phyloP scores from a whole-genome alignment of 352 stramenopile genomes.

The Peronospora destructor region DNA sequence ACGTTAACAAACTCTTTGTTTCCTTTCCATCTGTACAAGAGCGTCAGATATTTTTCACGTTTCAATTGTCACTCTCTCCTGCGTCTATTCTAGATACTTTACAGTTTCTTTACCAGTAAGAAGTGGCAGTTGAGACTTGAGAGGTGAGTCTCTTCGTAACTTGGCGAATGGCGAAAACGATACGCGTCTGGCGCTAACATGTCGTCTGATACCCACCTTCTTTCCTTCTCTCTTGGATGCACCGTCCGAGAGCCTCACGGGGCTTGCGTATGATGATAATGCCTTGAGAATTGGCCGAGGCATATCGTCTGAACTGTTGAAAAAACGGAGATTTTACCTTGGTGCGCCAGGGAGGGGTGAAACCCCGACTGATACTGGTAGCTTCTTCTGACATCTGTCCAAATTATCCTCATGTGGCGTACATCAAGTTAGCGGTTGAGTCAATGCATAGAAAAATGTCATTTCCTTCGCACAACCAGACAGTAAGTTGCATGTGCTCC shows the following conservation, averaged over 20 bases:
- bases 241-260: conserved; percentile 8
- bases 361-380: neutral
- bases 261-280: conserved; percentile 27
- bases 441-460: too few species aligned
- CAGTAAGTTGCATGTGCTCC: too few species aligned
- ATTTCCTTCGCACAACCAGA: too few species aligned
- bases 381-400: too few species aligned
- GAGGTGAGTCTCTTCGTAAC: conserved; percentile 20
- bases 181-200: conserved; percentile 34
- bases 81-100: neutral
- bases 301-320: conserved; percentile 2
- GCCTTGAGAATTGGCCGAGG: conserved; percentile 65
- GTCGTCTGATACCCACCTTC: conserved; percentile 22
- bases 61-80: neutral
- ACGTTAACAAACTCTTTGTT: conserved; percentile 17
- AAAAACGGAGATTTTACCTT: neutral
- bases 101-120: conserved; percentile 17
- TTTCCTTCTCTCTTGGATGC: conserved; percentile 16
- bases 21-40: conserved; percentile 14
- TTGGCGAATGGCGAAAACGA: conserved; percentile 77
- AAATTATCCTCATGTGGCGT: too few species aligned
- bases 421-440: too few species aligned
- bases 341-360: neutral
- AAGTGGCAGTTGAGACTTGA: conserved; percentile 2
- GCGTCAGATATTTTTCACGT: neutral